Conservation (phyloP, 1,284 basidiomycete genomes). For the Fistulina hepatica region DNA sequence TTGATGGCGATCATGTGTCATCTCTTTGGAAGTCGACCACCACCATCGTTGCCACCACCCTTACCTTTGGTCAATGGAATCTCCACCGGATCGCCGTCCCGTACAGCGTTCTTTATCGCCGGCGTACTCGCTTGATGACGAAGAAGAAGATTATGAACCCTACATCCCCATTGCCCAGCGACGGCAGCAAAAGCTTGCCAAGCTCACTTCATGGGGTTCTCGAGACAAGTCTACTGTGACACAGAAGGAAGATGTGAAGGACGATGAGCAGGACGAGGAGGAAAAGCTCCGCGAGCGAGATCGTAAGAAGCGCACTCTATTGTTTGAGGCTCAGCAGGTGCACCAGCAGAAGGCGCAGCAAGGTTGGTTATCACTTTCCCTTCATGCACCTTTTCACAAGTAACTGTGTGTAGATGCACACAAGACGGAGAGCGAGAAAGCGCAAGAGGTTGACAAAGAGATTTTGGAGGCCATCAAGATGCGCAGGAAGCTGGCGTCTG, state of each 20-base stretch:
- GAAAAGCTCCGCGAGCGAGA: conserved; percentile 63
- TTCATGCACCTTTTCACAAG: conserved; percentile 6
- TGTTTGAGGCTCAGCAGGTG: conserved; percentile 90
- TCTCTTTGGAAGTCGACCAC: too few species aligned
- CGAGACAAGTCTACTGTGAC: conserved; percentile 29
- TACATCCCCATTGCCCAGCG: conserved; percentile 87
- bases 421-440: conserved; percentile 77
- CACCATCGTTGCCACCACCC: too few species aligned
- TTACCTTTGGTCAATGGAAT: conserved; percentile 14
- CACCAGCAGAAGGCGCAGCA: conserved; percentile 68
- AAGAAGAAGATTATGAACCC: conserved; percentile 63
- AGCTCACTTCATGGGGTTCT: conserved; percentile 49
- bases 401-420: conserved; percentile 51
- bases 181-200: conserved; percentile 70
- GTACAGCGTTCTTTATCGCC: conserved; percentile 52
- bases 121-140: conserved; percentile 48
- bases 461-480: conserved; percentile 89
- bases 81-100: conserved; percentile 35
- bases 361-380: conserved; percentile 42
- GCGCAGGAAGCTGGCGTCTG: conserved; percentile 83
- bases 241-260: conserved; percentile 57
- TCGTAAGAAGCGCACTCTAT: conserved; percentile 72
- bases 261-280: conserved; percentile 61
- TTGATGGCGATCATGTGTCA: too few species aligned
- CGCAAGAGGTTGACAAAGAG: conserved; percentile 81